A percentile compares a stretch with the other conserved stretches of the same genome.
Evolutionary conservation across 495 filamentous ascomycete genomes (phyloP).

Genomic region (Penicillium lagena): DNA sequence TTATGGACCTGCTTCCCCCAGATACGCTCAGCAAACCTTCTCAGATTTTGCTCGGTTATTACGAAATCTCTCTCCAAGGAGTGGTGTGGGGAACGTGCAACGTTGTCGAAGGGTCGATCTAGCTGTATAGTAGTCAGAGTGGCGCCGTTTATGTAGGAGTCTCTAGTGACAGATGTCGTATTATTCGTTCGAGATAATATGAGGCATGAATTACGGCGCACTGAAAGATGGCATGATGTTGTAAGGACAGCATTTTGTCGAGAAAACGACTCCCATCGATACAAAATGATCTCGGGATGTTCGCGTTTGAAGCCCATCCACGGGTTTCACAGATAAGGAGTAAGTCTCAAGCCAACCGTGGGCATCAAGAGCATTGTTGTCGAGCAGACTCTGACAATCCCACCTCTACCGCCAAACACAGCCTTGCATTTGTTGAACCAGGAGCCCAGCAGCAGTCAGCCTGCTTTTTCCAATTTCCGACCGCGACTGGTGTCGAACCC

Average conservation of each 20-base stretch:
- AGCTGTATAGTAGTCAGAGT: slow-evolving; percentile 10
- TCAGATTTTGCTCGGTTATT: slow-evolving; percentile 13
- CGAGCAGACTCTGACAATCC: slow-evolving; percentile 15
- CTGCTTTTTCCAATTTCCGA: slow-evolving; percentile 16
- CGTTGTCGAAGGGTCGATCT: slow-evolving; percentile 12
- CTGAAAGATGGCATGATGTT: slow-evolving; percentile 6
- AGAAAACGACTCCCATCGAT: slow-evolving; percentile 10
- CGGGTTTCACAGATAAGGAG: slow-evolving; percentile 13
- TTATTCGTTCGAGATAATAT: slow-evolving; percentile 14
- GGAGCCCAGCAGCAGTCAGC: slow-evolving; percentile 15
- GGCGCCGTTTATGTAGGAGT: slow-evolving; percentile 8
- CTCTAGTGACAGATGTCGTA: slow-evolving; percentile 10
- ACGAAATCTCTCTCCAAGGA: slow-evolving; percentile 10
- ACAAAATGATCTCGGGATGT: slow-evolving; percentile 10
- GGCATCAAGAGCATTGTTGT: slow-evolving; percentile 15
- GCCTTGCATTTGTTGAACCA: slow-evolving; percentile 4
- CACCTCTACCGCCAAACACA: slow-evolving; percentile 13
- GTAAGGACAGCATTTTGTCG: slow-evolving; percentile 3
- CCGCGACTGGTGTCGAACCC: slow-evolving; percentile 10
- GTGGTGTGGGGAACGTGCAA: slow-evolving; percentile 12
- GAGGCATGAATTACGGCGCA: slow-evolving; percentile 9
- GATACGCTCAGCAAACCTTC: slow-evolving; percentile 12
- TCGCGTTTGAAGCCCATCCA: slow-evolving; percentile 10
- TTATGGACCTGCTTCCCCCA: slow-evolving; percentile 10
- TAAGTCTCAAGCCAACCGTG: slow-evolving; percentile 14